Evolutionary conservation across 1,284 basidiomycete genomes (phyloP), one percentile per base, ranked within the genome.

Genomic region (Heterobasidion irregulare): DNA sequence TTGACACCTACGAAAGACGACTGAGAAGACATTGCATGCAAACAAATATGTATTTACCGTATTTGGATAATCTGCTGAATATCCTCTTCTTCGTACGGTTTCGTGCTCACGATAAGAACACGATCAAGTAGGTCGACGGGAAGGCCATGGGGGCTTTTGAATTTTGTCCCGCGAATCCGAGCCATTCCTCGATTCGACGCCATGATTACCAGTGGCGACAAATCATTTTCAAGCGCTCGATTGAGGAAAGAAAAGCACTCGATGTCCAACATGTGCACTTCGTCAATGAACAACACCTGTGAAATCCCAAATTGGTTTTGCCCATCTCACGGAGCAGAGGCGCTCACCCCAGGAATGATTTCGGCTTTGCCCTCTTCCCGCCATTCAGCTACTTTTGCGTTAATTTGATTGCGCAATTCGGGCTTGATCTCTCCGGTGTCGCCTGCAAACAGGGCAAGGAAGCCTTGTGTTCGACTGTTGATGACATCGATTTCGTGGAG

Each of bases 341-440:
- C 48, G 82, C 90, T 55, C 70, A 97, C 94, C 6, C 96, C 96
- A 46, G 96, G 96, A 3, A 98, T 90, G 58, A 99, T 95, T 68
- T 96, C 94, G 4, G 96, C 96, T 70, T 99, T 99, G 59, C 96
- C 96, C 74, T 98, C 96, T 74, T 99, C 97, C 58, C 94, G 78
- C 96, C 97, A 98, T 69, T 99, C 96, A 33, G 86, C 89, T 2
- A 99, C 94, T 70, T 98, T 98, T 53, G 87, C 83, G 70, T 99
- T 94, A 72, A 98, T 98, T 72, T 98, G 95, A 64, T 92, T 93
- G 50, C 96, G 84, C 58, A 99, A 75, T 69, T 98, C 96, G 33
- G 95, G 92, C 75, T 98, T 98, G 72, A 99, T 98, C 75, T 99
- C 96, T 38, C 97, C 96, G 1, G 97, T 99, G 70, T 98, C 96